These are phyloP conservation scores for Cercospora beticola DNA, from an alignment of 2,329 filamentous ascomycete species.

Conservation along the genomic window DNA sequence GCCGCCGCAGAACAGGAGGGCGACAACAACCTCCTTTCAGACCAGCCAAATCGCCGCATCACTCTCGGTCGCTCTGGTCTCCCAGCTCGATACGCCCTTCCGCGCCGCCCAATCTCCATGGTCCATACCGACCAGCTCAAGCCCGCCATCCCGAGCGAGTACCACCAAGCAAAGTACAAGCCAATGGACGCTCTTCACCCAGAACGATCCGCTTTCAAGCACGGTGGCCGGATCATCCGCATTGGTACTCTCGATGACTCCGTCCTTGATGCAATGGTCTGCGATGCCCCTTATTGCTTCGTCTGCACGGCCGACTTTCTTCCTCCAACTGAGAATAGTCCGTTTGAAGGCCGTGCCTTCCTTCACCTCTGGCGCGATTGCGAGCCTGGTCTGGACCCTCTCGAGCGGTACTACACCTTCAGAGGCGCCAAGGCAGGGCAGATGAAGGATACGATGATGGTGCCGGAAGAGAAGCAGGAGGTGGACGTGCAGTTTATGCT, in stretches of 20 bases:
- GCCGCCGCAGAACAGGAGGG: neutral
- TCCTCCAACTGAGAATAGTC: neutral
- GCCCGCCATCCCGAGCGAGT: neutral
- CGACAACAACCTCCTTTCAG: neutral
- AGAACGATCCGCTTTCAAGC: neutral
- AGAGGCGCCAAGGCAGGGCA: neutral
- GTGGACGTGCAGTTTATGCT: neutral
- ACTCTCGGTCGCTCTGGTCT: neutral
- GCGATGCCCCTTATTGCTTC: neutral
- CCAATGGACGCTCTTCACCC: neutral
- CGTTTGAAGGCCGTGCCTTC: neutral
- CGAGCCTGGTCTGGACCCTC: neutral
- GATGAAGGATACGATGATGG: neutral
- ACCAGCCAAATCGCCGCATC: neutral
- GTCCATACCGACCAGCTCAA: neutral
- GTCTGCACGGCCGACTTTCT: neutral
- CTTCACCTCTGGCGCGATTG: neutral
- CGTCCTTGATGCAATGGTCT: neutral
- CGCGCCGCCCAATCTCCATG: neutral
- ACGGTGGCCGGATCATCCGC: neutral
- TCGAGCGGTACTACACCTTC: neutral
- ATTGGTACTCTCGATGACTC: neutral
- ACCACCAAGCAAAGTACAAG: neutral
- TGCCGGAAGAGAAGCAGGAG: neutral
- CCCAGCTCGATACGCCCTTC: neutral